Conservation (phyloP, 2,329 filamentous ascomycete genomes). For the Penicillium oxalicum region DNA sequence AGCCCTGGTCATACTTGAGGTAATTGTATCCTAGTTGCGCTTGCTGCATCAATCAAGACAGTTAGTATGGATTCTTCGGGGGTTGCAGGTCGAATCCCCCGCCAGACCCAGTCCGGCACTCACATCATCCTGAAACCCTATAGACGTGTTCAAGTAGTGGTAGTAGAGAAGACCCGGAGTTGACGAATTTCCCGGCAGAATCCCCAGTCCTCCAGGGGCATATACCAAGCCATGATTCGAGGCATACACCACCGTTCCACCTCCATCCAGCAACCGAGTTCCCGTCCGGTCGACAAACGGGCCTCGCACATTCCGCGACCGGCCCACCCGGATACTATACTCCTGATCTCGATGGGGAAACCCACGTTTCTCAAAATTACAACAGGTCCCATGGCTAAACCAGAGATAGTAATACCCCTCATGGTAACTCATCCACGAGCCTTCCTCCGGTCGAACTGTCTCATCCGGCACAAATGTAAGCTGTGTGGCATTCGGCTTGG, state of each 20-base stretch:
- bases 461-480: constrained; percentile 21
- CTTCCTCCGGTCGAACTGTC: constrained; percentile 27
- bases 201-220: constrained; percentile 35
- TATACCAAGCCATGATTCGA: constrained; percentile 36
- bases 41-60: constrained; percentile 17
- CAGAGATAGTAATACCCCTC: constrained; percentile 36
- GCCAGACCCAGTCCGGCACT: constrained; percentile 4
- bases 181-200: constrained; percentile 22
- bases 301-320: constrained; percentile 28
- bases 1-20: constrained; percentile 34
- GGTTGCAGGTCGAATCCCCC: too few relatives aligned
- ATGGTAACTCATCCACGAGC: constrained; percentile 32
- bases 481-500: constrained; percentile 22
- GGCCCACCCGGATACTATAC: constrained; percentile 34
- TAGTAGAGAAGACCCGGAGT: constrained; percentile 35
- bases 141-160: constrained; percentile 34
- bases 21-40: constrained; percentile 35
- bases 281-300: constrained; percentile 32
- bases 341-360: constrained; percentile 28
- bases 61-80: neutral
- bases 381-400: constrained; percentile 38
- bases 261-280: constrained; percentile 23
- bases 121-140: constrained; percentile 25
- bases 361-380: constrained; percentile 20
- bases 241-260: constrained; percentile 32